Evolutionary conservation across 164 flowering plant species (phyloP).

Genomic region (Nymphaea thermarum): DNA sequence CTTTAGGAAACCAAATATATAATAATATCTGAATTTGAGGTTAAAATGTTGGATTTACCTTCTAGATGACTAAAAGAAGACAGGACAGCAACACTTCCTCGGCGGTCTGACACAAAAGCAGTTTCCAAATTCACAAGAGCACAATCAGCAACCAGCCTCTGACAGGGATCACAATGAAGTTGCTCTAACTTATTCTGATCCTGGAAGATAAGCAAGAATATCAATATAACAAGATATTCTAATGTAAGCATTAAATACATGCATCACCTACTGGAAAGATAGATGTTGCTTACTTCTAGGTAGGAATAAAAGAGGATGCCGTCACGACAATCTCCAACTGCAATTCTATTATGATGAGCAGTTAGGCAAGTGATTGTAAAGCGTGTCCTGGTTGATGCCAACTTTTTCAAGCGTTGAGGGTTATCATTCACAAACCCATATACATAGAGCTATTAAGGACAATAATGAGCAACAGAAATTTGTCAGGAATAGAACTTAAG

Average conservation of each 20-base stretch:
- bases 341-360: conserved; percentile 65
- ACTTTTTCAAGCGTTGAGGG: conserved; percentile 53
- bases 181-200: conserved; percentile 69
- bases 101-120: conserved; percentile 84
- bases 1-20: too few relatives aligned
- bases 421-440: conserved; percentile 71
- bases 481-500: background rate
- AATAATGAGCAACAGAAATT: background rate
- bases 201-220: conserved; percentile 18
- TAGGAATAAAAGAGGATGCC: conserved; percentile 83
- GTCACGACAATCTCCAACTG: conserved; percentile 98
- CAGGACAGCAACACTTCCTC: conserved; percentile 66
- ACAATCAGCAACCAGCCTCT: conserved; percentile 89
- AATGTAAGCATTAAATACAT: background rate
- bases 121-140: conserved; percentile 65
- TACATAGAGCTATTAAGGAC: conserved; percentile 55
- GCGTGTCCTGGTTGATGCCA: conserved; percentile 68
- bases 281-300: conserved; percentile 44
- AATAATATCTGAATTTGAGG: too few relatives aligned
- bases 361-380: conserved; percentile 66
- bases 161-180: conserved; percentile 75
- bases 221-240: too few relatives aligned
- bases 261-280: background rate
- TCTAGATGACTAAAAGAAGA: conserved; percentile 44
- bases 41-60: conserved; percentile 22